phyloP scores from a whole-genome alignment of 1,139 yeast species.

The Kodamaea ohmeri region DNA sequence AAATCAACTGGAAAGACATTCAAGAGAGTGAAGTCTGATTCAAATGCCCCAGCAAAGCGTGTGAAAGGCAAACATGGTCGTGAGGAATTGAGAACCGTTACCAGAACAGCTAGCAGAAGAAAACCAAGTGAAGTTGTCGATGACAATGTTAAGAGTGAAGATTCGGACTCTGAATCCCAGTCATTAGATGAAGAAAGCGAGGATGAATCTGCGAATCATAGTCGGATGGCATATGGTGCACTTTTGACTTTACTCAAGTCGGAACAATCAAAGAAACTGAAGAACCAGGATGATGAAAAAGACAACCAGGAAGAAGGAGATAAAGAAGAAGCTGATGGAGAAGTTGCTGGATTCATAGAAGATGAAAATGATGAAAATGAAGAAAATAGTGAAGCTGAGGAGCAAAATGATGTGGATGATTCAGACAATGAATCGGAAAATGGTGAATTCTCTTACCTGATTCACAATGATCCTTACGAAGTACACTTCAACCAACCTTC shows the following conservation, averaged over 20 bases:
- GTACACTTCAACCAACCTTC: conserved; percentile 61
- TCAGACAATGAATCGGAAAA: conserved; percentile 28
- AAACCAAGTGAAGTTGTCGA: conserved; percentile 17
- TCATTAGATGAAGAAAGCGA: conserved; percentile 14
- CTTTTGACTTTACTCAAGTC: conserved; percentile 64
- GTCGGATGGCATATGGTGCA: conserved; percentile 67
- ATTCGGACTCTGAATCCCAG: conserved; percentile 13
- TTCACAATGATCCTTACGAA: conserved; percentile 63
- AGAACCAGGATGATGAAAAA: conserved; percentile 10
- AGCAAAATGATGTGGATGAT: conserved; percentile 34
- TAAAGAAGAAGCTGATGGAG: conserved; percentile 16
- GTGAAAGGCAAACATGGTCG: conserved; percentile 51
- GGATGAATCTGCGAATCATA: conserved; percentile 22
- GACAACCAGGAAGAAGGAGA: conserved; percentile 18
- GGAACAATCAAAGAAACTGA: conserved; percentile 35
- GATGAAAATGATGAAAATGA: neutral
- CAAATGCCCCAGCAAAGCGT: conserved; percentile 10
- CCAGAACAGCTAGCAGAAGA: conserved; percentile 48
- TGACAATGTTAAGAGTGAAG: conserved; percentile 18
- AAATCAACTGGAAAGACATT: conserved; percentile 8
- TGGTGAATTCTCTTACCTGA: conserved; percentile 18
- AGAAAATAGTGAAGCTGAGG: conserved; percentile 17
- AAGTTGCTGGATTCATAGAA: conserved; percentile 11
- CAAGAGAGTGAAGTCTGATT: conserved; percentile 5
- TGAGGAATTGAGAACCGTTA: conserved; percentile 53